These are phyloP conservation scores for Eimeria brunetti DNA, from an alignment of 169 alveolate species.

Conservation along the genomic window DNA sequence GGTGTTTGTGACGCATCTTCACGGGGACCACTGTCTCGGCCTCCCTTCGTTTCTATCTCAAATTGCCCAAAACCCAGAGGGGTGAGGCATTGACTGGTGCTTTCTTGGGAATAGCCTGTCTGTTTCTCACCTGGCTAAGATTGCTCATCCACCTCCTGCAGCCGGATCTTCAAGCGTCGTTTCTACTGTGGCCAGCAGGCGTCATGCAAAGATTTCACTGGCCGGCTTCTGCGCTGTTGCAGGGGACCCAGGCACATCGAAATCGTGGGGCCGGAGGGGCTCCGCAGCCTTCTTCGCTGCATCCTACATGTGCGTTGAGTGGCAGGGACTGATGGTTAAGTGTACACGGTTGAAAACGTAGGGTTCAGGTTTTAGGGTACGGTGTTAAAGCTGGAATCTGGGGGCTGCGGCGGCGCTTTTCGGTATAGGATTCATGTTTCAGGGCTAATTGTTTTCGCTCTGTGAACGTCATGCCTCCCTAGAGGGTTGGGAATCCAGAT, in stretches of 20 bases:
- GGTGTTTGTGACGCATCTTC: slow-evolving; percentile 90
- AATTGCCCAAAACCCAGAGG: slow-evolving; percentile 72
- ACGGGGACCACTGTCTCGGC: slow-evolving; percentile 92
- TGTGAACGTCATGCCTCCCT: background rate
- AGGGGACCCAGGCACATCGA: slow-evolving; percentile 79
- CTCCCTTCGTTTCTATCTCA: slow-evolving; percentile 85
- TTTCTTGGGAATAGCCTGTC: background rate
- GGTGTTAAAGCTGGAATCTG: background rate
- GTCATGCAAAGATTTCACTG: too few relatives aligned
- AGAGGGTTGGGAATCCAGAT: background rate
- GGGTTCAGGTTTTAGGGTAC: background rate
- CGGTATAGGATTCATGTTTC: background rate
- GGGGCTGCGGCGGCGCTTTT: background rate
- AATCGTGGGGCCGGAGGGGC: slow-evolving; percentile 90
- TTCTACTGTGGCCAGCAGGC: background rate
- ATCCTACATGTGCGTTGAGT: slow-evolving; percentile 73
- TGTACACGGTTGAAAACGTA: background rate
- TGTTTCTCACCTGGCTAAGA: background rate
- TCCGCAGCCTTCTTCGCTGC: slow-evolving; percentile 78
- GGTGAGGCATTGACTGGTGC: background rate
- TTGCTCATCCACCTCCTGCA: background rate
- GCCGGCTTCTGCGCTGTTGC: slow-evolving; percentile 23
- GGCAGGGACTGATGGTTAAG: background rate
- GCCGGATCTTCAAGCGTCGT: background rate
- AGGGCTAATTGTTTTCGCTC: background rate